Conservation (phyloP, 2,329 filamentous ascomycete species). For the Scytalidium sp. region DNA sequence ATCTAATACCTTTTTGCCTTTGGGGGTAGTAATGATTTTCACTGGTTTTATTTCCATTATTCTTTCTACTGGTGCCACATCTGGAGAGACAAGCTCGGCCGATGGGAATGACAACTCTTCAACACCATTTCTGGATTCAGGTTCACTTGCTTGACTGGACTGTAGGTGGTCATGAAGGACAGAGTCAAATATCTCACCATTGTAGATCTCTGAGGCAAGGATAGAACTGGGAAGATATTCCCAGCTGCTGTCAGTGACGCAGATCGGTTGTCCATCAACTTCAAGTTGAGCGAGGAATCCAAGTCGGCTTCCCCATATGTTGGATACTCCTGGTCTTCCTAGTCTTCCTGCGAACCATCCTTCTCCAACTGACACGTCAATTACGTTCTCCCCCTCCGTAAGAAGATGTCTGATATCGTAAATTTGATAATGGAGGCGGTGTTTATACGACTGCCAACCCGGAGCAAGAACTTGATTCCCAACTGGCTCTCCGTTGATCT, state of each 20-base stretch:
- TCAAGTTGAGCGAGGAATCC: conserved; percentile 27
- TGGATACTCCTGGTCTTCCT: conserved; percentile 24
- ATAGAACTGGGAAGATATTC: conserved; percentile 3
- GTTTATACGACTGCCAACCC: conserved; percentile 48
- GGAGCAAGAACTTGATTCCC: conserved; percentile 42
- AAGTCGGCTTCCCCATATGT: conserved; percentile 36
- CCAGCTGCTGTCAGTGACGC: neutral
- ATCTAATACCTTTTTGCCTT: conserved; percentile 46
- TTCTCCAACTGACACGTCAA: conserved; percentile 42
- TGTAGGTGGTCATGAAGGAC: conserved; percentile 31
- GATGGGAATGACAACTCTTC: conserved; percentile 13
- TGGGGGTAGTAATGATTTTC: conserved; percentile 30
- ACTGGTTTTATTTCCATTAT: conserved; percentile 27
- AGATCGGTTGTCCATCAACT: conserved; percentile 8
- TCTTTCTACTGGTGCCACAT: conserved; percentile 42
- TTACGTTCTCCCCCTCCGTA: conserved; percentile 31
- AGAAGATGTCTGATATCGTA: conserved; percentile 46
- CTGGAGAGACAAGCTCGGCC: conserved; percentile 35
- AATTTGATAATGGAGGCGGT: conserved; percentile 46
- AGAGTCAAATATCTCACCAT: conserved; percentile 42
- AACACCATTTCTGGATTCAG: too few relatives aligned
- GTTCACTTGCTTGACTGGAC: too few relatives aligned
- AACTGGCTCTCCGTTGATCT: conserved; percentile 43
- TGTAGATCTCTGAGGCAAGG: conserved; percentile 31
- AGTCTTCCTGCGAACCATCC: conserved; percentile 46